phyloP scores from a whole-genome alignment of 371 early-diverging fungal species.

The Circinella minor region DNA sequence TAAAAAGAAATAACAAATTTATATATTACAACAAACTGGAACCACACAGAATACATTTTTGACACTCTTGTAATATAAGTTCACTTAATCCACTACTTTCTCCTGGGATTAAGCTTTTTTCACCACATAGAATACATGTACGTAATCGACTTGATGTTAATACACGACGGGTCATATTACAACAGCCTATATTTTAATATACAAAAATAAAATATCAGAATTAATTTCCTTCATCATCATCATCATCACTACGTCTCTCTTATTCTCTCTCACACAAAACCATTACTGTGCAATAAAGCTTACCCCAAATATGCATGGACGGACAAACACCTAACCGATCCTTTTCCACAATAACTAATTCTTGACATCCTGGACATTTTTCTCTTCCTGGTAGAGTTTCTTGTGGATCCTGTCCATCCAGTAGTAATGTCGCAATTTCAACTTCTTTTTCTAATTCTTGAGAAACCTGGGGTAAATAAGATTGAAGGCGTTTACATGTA shows the following conservation, averaged over 20 bases:
- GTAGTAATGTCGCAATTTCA: not conserved
- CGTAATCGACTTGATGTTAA: constrained; percentile 3
- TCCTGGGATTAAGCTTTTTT: constrained; percentile 6
- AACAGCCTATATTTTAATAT: not conserved
- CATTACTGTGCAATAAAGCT: not conserved
- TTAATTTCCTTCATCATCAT: too few relatives aligned
- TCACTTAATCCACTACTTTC: not conserved
- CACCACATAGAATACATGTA: not conserved
- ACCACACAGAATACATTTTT: constrained; percentile 10
- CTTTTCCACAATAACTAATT: not conserved
- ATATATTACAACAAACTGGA: not conserved
- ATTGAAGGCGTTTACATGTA: not conserved
- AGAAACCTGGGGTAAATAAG: not conserved
- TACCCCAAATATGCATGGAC: constrained; percentile 12
- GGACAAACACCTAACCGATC: constrained; percentile 6
- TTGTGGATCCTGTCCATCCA: not conserved
- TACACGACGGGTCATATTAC: not conserved
- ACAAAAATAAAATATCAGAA: not conserved
- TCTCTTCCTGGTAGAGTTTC: constrained; percentile 1
- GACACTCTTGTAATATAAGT: not conserved
- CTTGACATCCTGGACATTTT: constrained; percentile 6
- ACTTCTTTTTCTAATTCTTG: not conserved
- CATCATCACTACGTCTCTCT: too few relatives aligned
- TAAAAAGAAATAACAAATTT: not conserved
- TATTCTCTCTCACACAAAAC: too few relatives aligned